Conservation (phyloP, 495 filamentous ascomycete genomes). For the Hypoxylon lienhwacheense region DNA sequence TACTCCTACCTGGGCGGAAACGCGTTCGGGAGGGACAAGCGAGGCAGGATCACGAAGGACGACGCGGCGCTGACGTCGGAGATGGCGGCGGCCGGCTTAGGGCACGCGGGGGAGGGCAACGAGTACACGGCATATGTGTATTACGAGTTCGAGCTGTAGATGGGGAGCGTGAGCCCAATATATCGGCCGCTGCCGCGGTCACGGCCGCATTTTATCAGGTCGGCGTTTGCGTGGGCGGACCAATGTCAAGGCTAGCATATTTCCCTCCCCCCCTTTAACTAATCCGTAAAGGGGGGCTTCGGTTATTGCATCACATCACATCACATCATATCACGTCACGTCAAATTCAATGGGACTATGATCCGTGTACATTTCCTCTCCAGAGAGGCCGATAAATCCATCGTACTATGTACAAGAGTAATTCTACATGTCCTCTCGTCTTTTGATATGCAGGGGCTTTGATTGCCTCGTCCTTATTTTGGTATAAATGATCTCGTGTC, state of each 20-base stretch:
- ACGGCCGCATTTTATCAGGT: slow-evolving; percentile 15
- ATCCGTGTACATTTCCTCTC: slow-evolving; percentile 26
- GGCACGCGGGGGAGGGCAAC: slow-evolving; percentile 61
- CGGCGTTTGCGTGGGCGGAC: slow-evolving; percentile 26
- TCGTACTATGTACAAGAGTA: background rate
- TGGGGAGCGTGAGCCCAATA: background rate
- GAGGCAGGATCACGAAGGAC: slow-evolving; percentile 84
- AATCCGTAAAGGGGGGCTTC: slow-evolving; percentile 11
- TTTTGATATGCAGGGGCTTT: no score
- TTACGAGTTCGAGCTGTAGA: slow-evolving; percentile 77
- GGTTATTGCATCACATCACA: slow-evolving; percentile 22
- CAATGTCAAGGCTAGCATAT: slow-evolving; percentile 22
- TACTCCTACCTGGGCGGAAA: slow-evolving; percentile 95
- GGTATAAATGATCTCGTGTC: background rate
- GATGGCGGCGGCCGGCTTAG: slow-evolving; percentile 68
- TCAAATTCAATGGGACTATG: slow-evolving; percentile 1
- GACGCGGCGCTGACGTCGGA: slow-evolving; percentile 74
- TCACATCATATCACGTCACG: no score
- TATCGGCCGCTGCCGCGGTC: no score
- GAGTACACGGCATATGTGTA: slow-evolving; percentile 97
- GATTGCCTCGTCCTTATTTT: background rate
- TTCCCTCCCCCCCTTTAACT: no score
- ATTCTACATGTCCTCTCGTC: background rate
- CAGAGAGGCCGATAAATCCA: slow-evolving; percentile 8
- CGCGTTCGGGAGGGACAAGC: slow-evolving; percentile 91